Evolutionary conservation across 495 filamentous ascomycete genomes (phyloP).

Genomic region (Parachaetomium inaequale): DNA sequence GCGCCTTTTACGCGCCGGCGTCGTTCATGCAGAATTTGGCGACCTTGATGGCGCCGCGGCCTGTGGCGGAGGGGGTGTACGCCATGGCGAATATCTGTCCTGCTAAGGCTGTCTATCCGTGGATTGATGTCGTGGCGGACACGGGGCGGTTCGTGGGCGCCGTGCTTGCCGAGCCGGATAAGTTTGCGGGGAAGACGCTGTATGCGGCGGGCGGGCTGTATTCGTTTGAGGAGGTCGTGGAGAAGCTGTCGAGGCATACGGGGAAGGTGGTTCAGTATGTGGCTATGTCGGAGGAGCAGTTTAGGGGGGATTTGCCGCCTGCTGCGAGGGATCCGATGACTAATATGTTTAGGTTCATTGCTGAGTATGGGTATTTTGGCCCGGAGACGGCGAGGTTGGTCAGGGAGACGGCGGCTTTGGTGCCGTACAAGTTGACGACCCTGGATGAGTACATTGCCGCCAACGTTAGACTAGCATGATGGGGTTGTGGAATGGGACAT

Average conservation of each 20-base stretch:
- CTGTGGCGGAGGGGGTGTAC: neutral
- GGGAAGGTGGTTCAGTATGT: slow-evolving; percentile 48
- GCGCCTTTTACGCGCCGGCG: slow-evolving; percentile 43
- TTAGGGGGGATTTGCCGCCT: slow-evolving; percentile 29
- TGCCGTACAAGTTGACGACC: neutral
- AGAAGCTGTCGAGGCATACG: slow-evolving; percentile 37
- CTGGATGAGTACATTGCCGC: slow-evolving; percentile 3
- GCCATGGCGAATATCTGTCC: neutral
- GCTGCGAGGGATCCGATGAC: slow-evolving; percentile 28
- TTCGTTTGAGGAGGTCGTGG: slow-evolving; percentile 36
- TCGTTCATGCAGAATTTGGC: slow-evolving; percentile 43
- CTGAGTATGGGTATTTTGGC: slow-evolving; percentile 50
- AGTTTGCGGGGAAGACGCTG: slow-evolving; percentile 48
- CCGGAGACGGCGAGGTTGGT: slow-evolving; percentile 32
- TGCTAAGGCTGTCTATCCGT: slow-evolving; percentile 28
- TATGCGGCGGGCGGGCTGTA: slow-evolving; percentile 40
- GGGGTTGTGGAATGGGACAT: neutral
- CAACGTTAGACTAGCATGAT: neutral
- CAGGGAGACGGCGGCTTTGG: neutral
- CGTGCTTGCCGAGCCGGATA: slow-evolving; percentile 49
- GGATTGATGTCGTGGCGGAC: slow-evolving; percentile 46
- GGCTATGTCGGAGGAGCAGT: slow-evolving; percentile 42
- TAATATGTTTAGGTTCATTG: slow-evolving; percentile 36
- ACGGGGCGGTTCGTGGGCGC: slow-evolving; percentile 53
- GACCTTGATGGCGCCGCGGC: neutral